Percentiles rank a stretch among this genome's conserved stretches.
Conservation (phyloP, 495 filamentous ascomycete species). For the Thozetella sp. region DNA sequence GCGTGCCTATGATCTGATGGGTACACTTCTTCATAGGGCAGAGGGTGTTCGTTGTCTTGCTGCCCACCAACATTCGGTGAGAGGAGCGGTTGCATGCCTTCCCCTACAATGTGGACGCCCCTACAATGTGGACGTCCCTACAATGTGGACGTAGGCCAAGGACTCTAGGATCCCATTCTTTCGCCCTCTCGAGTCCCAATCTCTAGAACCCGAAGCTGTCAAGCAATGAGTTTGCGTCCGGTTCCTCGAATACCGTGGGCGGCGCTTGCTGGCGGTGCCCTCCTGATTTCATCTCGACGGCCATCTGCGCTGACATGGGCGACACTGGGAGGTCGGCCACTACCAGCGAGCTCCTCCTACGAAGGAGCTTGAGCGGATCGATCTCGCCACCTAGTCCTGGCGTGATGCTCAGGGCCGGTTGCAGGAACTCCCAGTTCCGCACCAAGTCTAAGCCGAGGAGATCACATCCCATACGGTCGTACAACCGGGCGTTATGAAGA, state of each 20-base stretch:
- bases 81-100: no score
- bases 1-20: no score
- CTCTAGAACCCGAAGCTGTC: conserved; percentile 78
- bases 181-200: neutral
- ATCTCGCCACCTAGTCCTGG: conserved; percentile 38
- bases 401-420: conserved; percentile 33
- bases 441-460: conserved; percentile 87
- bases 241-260: conserved; percentile 86
- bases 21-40: no score
- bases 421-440: conserved; percentile 85
- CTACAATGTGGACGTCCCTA: no score
- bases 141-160: no score
- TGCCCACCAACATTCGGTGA: no score
- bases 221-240: conserved; percentile 78
- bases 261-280: conserved; percentile 61
- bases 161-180: neutral
- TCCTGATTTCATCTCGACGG: conserved; percentile 45
- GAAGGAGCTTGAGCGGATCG: conserved; percentile 69
- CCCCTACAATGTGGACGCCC: no score
- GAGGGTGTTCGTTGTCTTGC: no score
- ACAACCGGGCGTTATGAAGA: conserved; percentile 82
- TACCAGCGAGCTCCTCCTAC: conserved; percentile 74
- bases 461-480: conserved; percentile 95
- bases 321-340: conserved; percentile 72
- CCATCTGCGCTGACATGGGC: conserved; percentile 29